A percentile compares a stretch with the other conserved stretches of the same genome.
Conservation (phyloP, 768 basidiomycete species). For the Tremella mesenterica region DNA sequence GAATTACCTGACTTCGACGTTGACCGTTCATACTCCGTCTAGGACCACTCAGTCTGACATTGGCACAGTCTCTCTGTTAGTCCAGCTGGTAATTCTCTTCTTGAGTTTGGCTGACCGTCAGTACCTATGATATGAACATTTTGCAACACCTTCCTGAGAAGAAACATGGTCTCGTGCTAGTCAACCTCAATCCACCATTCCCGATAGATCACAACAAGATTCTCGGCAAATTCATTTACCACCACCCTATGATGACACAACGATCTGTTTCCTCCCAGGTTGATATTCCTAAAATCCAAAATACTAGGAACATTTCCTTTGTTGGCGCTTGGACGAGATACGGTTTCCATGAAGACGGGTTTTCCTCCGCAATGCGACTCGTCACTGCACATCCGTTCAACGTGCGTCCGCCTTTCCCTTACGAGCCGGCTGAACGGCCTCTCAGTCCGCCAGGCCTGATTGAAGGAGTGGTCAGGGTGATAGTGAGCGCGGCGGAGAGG, state of each 20-base stretch:
- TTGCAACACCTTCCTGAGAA: conserved; percentile 59
- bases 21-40: conserved; percentile 32
- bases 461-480: not conserved
- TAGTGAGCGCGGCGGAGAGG: conserved; percentile 13
- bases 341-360: conserved; percentile 77
- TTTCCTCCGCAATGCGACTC: conserved; percentile 48
- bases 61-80: conserved; percentile 58
- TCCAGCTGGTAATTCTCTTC: conserved; percentile 13
- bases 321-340: conserved; percentile 67
- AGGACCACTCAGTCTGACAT: conserved; percentile 46
- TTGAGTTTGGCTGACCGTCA: conserved; percentile 50
- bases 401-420: conserved; percentile 29
- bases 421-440: conserved; percentile 24
- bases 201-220: conserved; percentile 51
- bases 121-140: conserved; percentile 63
- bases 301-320: conserved; percentile 55
- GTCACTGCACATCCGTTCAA: conserved; percentile 22
- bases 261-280: conserved; percentile 55
- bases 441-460: conserved; percentile 7
- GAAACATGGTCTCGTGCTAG: conserved; percentile 56
- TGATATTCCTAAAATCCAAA: conserved; percentile 55
- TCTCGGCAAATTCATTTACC: conserved; percentile 55
- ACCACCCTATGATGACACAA: conserved; percentile 59
- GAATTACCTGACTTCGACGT: conserved; percentile 62
- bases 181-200: conserved; percentile 66